Evolutionary conservation across 257 asterid species (phyloP).

Genomic region (Ilex asprella): DNA sequence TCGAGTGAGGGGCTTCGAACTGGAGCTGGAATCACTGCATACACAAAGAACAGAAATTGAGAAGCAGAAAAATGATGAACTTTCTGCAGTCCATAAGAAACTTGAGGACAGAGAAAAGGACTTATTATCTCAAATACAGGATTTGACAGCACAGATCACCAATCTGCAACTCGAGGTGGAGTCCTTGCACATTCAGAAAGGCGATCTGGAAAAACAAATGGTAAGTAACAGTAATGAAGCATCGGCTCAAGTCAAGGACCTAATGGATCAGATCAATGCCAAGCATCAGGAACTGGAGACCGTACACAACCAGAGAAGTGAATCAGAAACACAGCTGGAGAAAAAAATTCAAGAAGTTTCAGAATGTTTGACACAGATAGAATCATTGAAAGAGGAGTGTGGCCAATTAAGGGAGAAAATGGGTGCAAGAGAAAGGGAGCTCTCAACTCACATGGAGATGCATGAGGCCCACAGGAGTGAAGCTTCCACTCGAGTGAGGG

Average conservation of each 20-base stretch:
- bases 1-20: conserved; percentile 31
- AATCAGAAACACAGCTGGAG: conserved; percentile 41
- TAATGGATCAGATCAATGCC: conserved; percentile 31
- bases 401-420: conserved; percentile 16
- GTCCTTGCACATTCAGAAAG: conserved; percentile 35
- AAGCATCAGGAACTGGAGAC: conserved; percentile 49
- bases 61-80: conserved; percentile 53
- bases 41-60: conserved; percentile 50
- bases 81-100: conserved; percentile 38
- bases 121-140: conserved; percentile 37
- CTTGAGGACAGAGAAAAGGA: conserved; percentile 26
- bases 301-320: conserved; percentile 32
- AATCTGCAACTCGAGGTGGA: conserved; percentile 46
- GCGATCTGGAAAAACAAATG: conserved; percentile 47
- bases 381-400: conserved; percentile 38
- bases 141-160: conserved; percentile 37
- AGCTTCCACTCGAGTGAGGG: conserved; percentile 6
- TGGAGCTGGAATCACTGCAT: conserved; percentile 41
- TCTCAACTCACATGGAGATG: conserved; percentile 5
- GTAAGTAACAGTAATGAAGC: conserved; percentile 34
- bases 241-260: conserved; percentile 35
- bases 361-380: conserved; percentile 36
- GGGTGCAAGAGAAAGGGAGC: conserved; percentile 42
- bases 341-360: conserved; percentile 41
- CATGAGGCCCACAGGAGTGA: no score